phyloP scores from a whole-genome alignment of 1,284 basidiomycete species.

The Inonotus obliquus region DNA sequence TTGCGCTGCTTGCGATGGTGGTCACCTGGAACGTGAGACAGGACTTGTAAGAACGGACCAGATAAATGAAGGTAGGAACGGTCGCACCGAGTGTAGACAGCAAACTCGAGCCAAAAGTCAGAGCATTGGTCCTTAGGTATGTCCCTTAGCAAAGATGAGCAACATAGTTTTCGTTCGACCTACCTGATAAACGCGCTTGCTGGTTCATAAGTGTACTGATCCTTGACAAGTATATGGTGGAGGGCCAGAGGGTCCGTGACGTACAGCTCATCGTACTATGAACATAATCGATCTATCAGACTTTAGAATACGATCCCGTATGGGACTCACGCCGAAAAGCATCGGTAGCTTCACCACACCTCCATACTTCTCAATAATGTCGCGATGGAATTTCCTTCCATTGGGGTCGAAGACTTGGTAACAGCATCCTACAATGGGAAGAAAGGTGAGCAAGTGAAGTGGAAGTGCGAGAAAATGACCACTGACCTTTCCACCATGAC shows the following conservation, averaged over 20 bases:
- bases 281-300: neutral
- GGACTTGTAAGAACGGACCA: neutral
- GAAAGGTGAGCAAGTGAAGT: neutral
- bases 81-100: conserved; percentile 20
- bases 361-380: conserved; percentile 28
- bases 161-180: conserved; percentile 4
- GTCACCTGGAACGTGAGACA: conserved; percentile 23
- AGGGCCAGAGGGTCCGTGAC: conserved; percentile 36
- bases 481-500: conserved; percentile 15
- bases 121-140: conserved; percentile 1
- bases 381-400: conserved; percentile 18
- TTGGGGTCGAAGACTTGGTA: conserved; percentile 16
- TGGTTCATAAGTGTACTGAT: conserved; percentile 32
- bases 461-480: neutral
- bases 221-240: conserved; percentile 38
- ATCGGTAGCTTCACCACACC: conserved; percentile 32
- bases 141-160: no score
- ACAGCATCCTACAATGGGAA: conserved; percentile 8
- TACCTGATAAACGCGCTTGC: conserved; percentile 22
- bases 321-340: conserved; percentile 30
- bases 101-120: conserved; percentile 21
- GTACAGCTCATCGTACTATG: conserved; percentile 35
- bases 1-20: conserved; percentile 26
- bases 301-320: neutral
- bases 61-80: neutral